Evolutionary conservation across 495 filamentous ascomycete genomes (phyloP), one percentile per base, ranked within the genome.

Genomic region (Parachaetomium inaequale): DNA sequence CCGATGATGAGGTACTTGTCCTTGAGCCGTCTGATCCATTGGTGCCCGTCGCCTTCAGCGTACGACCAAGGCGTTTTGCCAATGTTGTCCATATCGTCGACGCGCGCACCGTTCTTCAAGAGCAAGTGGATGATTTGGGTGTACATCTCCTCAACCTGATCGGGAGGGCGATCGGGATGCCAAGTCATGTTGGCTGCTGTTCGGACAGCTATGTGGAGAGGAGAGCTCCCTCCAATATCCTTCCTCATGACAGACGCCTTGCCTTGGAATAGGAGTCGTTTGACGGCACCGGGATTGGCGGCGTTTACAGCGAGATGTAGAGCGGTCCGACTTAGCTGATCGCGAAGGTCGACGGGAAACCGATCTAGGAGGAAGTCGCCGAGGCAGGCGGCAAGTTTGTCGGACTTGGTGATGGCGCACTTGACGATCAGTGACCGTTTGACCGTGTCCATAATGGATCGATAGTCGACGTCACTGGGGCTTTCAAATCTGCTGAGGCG

Each of bases 401-500:
- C 53, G 3, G 45, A 47, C 12, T 38, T 55, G 19, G 58, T 53
- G 11, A 38, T 53, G 34, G 52, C 46, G 29, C 53, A 61, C 28
- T 52, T 57, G 34, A 53, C 45, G 7, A 65, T 29, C 3, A 65
- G 43, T 3, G 58, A 61, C 21, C 63, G 42, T 25, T 61, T 65
- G 51, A 55, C 49, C 7, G 11, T 23, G 23, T 65, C 58, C 12
- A 61, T 38, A 17, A 65, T 55, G 3, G 63, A 42, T 4, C 63
- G 63, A 23, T 65, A 65, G 58, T 65, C 63, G 17, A 60, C 26
- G 11, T 65, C 63, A 28, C 45, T 61, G 26, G 63, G 58, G 17
- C 58, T 26, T n/a, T 65, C 63, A 34, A 65, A 65, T 36, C 63
- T 43, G 52, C 63, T 65, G 26, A 65, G 58, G 34, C 63, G 63